Base-by-base conservation (phyloP, 108 stramenopile species). In the Cyclotella sp. region DNA sequence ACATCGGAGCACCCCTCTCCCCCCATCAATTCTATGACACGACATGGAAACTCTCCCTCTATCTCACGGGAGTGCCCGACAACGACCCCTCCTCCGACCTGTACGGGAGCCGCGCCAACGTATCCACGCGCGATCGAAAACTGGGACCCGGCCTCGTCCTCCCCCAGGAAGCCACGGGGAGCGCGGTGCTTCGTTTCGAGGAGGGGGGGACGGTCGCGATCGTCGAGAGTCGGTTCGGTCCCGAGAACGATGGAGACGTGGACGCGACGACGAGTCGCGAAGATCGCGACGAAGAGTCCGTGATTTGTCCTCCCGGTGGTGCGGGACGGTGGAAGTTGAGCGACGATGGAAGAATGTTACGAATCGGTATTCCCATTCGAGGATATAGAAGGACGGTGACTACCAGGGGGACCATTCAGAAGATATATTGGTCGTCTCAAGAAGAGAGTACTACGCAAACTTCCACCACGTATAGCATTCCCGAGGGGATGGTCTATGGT, bases 331-430 rank as follows among this genome's bases (percentile, higher is more conserved):
- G 94, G 94, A 88, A 85, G 47, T 47, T 93, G 21, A 75, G 81
- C 13, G 89, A 89, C 10, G 87, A 93, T 71, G 89, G 90, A 22
- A 85, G 76, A 29, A 75, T 60, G 46, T 11, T 95, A 10, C 85
- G 94, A 5, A 89, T 95, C 41, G 85, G 85, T 30, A 75, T 95
- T 21, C 83, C 89, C 28, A 68, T 86, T 7, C 67, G 82, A 16
- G 94, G 94, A 27, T 95, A 90, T 73, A 72, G 81, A 43, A 78
- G 94, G 24, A 95, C 89, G n/a, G 87, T 95, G 9, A 81, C 91
- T 54, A 95, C 94, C 28, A 89, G 79, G 59, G 94, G 94, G 8
- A 90, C 86, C 29, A 93, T 95, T 45, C 85, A 88, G 67, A 89
- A 87, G 16, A 84, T 93, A 14, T 93, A 82, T 76, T 93, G 92